Evolutionary conservation across 768 basidiomycete species (phyloP), one percentile per base, ranked within the genome.

Genomic region (Calocera viscosa): DNA sequence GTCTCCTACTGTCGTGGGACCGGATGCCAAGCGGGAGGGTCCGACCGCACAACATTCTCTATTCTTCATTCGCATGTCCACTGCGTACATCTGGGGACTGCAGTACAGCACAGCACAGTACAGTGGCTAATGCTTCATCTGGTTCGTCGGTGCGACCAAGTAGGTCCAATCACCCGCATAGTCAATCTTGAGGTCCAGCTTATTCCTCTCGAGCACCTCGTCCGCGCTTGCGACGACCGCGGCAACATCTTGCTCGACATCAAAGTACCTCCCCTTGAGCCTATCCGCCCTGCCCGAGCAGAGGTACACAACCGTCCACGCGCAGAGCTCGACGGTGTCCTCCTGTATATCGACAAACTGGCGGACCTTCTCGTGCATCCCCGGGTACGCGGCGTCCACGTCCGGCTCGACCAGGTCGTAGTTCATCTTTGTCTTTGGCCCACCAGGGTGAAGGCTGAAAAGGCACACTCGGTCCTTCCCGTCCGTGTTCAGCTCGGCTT

Each of bases 401-500:
- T 60, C 53, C 11, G 53, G 53, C 30, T 60, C 53, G 30, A 60
- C 53, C 14, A 60, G 53, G 16, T 32, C 53, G 30, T 60, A 60
- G 53, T 60, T 60, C 53, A 60, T 60, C 53, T 60, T 60, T 26
- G 53, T 60, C 53, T 60, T 60, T 10, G 53, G 53, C 26, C 53
- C 53, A 26, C 53, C 53, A 7, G 53, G 53, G 30, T 60, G 53
- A 2, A 26, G 30, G 2, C 14, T 28, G 30, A 60, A 60, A 60
- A 11, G 30, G 53, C 53, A 60, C 26, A 60, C 53, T 10, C 19
- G 2, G 30, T 60, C 53, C 24, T 16, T 26, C 5, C 30, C 30
- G 30, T 60, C 53, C 53, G 7, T 30, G 26, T 26, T 30, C 26
- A 60, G 53, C 30, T 60, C 53, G 10, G 53, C 53, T 19, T 60